Conservation (phyloP, 768 basidiomycete genomes). For the Nidularia pulvinata region DNA sequence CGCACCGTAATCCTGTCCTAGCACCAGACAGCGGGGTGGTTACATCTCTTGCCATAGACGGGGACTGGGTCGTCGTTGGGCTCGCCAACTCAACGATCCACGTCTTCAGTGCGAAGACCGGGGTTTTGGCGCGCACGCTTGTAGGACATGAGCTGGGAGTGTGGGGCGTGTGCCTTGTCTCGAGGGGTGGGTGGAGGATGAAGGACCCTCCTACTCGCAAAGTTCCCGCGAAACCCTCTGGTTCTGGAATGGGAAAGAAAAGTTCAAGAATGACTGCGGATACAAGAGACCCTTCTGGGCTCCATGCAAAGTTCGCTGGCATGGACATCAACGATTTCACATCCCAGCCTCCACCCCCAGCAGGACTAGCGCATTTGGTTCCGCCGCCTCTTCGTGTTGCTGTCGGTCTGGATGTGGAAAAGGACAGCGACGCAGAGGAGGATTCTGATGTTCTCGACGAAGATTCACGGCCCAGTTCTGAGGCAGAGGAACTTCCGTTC, state of each 20-base stretch:
- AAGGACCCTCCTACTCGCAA: not conserved
- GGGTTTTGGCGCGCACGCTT: constrained; percentile 75
- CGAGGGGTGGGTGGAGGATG: constrained; percentile 48
- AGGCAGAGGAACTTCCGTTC: constrained; percentile 1
- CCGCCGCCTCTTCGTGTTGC: not conserved
- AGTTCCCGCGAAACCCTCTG: too few species aligned
- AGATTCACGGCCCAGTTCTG: not conserved
- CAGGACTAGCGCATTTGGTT: not conserved
- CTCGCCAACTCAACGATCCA: constrained; percentile 86
- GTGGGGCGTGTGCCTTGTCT: constrained; percentile 86
- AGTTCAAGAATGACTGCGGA: not conserved
- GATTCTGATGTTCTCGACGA: not conserved
- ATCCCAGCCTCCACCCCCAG: not conserved
- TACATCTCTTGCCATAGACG: constrained; percentile 85
- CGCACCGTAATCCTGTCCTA: constrained; percentile 51
- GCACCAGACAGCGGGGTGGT: constrained; percentile 64
- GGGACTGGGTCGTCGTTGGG: constrained; percentile 84
- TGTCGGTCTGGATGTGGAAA: not conserved
- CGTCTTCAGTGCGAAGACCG: constrained; percentile 80
- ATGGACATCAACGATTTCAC: not conserved
- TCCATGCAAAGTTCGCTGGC: not conserved
- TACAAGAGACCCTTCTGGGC: not conserved
- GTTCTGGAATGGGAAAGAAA: not conserved
- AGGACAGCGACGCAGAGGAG: not conserved
- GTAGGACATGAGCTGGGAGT: constrained; percentile 89